Base-by-base conservation (phyloP, 2,329 filamentous ascomycete genomes). In the Colletotrichum tropicale region DNA sequence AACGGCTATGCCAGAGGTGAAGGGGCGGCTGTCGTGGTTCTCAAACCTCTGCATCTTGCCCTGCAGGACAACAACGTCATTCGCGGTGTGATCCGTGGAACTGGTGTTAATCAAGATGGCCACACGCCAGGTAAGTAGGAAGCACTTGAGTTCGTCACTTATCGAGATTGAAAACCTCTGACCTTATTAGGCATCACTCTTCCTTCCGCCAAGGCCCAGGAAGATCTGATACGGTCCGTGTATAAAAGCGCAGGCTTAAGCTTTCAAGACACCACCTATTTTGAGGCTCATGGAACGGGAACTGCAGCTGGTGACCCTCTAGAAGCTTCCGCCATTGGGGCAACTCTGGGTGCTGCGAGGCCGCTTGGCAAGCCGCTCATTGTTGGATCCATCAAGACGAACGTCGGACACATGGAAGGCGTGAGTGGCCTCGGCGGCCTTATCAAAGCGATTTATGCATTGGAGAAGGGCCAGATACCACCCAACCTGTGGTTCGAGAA, bases 221-320 rank as follows among this genome's bases (percentile, higher is more conserved):
- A 81, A 52, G 77, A 76, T 3, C 78, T 86, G 6, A 87, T 87
- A 16, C 77, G 82, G 52, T 78, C 81, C 1, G 82, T 83, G 1
- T 88, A 88, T 74, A 34, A 72, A 0, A 78, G 76, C 8, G 80
- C 78, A 4, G 77, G 78, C 12, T 76, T 85, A 24, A 77, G 3
- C 10, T 62, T 36, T 10, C 79, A 80, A 6, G 65, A 72, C 0
- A 79, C 78, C 8, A 80, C 79, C 4, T 86, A 82, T 69, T 77
- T 86, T 43, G 87, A 90, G 75, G 84, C 85, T 10, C 88, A 90
- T 6, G 90, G 89, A n/a, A 91, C 90, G 90, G 52, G 24, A 7
- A 56, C 43, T 52, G 32, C 16, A 21, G 21, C 21, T 21, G 43
- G 43, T 52, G 43, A 21, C 43, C 43, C 43, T 4, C 5, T 18